Evolutionary conservation across 2,329 filamentous ascomycete genomes (phyloP), one percentile per base, ranked within the genome.

Genomic region (Cadophora sp.): DNA sequence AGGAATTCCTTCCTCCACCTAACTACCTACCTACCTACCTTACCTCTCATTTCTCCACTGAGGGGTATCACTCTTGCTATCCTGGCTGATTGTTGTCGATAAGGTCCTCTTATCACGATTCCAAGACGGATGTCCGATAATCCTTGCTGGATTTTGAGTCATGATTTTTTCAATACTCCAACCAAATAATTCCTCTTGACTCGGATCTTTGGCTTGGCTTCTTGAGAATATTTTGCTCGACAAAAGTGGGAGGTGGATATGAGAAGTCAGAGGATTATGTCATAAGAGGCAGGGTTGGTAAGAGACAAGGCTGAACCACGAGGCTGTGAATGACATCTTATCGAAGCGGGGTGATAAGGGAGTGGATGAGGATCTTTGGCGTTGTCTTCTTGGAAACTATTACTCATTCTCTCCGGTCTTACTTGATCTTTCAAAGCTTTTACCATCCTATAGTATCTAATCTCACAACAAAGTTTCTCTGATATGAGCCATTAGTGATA

Each of bases 301-400:
- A 60, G 13, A 60, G 58, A 60, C 58, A 60, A 60, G 41, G 58
- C 58, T 60, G 58, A 33, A 48, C 41, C 43, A 48, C 41, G 22
- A 60, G 58, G 58, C 58, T 45, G 7, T 9, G 9, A 24, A 48
- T 33, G 16, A n/a, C 41, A 33, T 33, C 14, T 55, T 30, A 30
- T 59, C 24, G 16, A 18, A n/a, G 56, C 14, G 56, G 56, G 36
- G 39, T 59, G 39, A 45, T 45, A 45, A 33, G 22, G 18, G 13
- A 59, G 33, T n/a, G 16, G 47, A 9, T 14, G 39, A 43, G 1
- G 3, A 4, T 30, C 6, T 30, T 30, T 30, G 27, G 27, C 6
- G 27, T 30, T 30, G 27, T 4, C 3, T 30, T 30, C 27, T 30
- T 30, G 27, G 27, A 30, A 30, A 30, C 27, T 6, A 30, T 30